Evolutionary conservation across 2,329 filamentous ascomycete species (phyloP).

Genomic region (Aspergillus sp.): DNA sequence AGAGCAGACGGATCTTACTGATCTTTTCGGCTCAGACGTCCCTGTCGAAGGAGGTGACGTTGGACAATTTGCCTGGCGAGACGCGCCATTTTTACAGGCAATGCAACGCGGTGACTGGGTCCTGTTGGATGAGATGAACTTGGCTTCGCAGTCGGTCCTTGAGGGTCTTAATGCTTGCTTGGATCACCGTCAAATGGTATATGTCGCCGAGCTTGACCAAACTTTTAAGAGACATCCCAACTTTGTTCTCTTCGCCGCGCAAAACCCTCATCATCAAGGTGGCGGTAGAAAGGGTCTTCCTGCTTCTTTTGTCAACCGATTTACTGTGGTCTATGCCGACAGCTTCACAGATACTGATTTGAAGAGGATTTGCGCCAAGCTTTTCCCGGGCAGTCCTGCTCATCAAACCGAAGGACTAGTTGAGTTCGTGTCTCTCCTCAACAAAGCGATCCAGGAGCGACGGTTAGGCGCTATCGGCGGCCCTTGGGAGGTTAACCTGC

Average conservation of each 20-base stretch:
- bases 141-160: conserved; percentile 93
- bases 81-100: conserved; percentile 90
- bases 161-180: conserved; percentile 96
- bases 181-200: conserved; percentile 93
- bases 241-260: conserved; percentile 94
- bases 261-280: conserved; percentile 97
- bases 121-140: conserved; percentile 95
- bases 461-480: conserved; percentile 61
- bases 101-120: conserved; percentile 99
- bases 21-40: conserved; percentile 94
- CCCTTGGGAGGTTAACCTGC: conserved; percentile 95
- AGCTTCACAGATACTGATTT: conserved; percentile 81
- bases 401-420: conserved; percentile 69
- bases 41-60: conserved; percentile 90
- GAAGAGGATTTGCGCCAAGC: conserved; percentile 74
- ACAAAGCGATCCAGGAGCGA: conserved; percentile 62
- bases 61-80: conserved; percentile 91
- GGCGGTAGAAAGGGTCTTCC: conserved; percentile 93
- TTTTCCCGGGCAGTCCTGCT: conserved; percentile 66
- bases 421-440: conserved; percentile 76
- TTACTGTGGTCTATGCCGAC: conserved; percentile 96
- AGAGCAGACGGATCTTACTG: conserved; percentile 96
- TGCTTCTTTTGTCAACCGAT: conserved; percentile 95
- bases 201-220: conserved; percentile 91
- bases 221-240: conserved; percentile 86